Evolutionary conservation across 2,329 filamentous ascomycete species (phyloP).

Genomic region (Phialemoniopsis sp.): DNA sequence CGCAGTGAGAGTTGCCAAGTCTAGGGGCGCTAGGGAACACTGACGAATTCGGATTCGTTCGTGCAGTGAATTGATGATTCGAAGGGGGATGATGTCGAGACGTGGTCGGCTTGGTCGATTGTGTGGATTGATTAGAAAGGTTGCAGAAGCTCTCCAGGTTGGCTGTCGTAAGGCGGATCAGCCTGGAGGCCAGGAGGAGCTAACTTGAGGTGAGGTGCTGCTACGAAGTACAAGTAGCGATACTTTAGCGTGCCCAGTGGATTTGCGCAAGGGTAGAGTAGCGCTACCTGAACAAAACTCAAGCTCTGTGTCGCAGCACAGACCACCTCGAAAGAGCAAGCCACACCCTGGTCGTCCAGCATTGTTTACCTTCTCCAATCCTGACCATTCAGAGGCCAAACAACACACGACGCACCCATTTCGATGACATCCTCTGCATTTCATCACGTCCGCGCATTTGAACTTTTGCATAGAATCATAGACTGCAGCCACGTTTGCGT

Average conservation of each 20-base stretch:
- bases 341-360: too few relatives aligned
- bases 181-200: slow-evolving; percentile 7
- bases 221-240: neutral
- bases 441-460: too few relatives aligned
- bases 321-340: too few relatives aligned
- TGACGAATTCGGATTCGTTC: neutral
- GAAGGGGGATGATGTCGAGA: too few relatives aligned
- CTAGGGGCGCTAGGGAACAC: neutral
- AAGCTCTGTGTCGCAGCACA: too few relatives aligned
- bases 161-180: slow-evolving; percentile 12
- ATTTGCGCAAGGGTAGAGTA: neutral
- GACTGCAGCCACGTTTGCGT: too few relatives aligned
- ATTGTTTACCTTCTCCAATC: too few relatives aligned
- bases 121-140: neutral
- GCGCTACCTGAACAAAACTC: too few relatives aligned
- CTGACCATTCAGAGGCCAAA: too few relatives aligned
- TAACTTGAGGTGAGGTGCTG: neutral
- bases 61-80: too few relatives aligned
- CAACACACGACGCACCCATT: neutral
- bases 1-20: slow-evolving; percentile 15
- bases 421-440: neutral
- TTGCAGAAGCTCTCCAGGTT: too few relatives aligned
- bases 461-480: too few relatives aligned
- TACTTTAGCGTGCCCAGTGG: neutral
- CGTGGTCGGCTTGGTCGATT: slow-evolving; percentile 1